Conservation (phyloP, 106 monocot genomes). For the Platanthera guangdongensis region DNA sequence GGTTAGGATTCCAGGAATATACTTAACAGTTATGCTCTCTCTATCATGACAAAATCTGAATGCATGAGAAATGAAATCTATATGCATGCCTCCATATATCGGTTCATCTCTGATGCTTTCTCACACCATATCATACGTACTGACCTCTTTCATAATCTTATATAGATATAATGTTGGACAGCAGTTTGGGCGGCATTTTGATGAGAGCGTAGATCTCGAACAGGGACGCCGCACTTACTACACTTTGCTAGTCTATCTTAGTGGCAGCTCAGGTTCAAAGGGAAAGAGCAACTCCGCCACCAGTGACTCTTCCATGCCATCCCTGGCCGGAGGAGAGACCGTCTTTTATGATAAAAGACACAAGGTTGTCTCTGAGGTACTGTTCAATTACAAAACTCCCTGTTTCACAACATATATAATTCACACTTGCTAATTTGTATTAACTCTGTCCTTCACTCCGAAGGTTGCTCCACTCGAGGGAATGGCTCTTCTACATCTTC, state of each 20-base stretch:
- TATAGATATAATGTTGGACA: conserved; percentile 88
- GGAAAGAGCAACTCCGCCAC: conserved; percentile 9
- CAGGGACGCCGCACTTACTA: conserved; percentile 49
- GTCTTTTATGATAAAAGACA: conserved; percentile 78
- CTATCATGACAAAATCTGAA: background rate
- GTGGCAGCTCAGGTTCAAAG: conserved; percentile 33
- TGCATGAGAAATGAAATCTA: background rate
- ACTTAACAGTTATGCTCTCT: background rate
- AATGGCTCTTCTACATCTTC: conserved; percentile 89
- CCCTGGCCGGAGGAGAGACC: conserved; percentile 79
- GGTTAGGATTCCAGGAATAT: too few relatives aligned
- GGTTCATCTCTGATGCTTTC: background rate
- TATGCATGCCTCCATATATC: background rate
- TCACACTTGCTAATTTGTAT: background rate
- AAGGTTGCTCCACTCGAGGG: conserved; percentile 85
- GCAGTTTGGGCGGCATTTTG: conserved; percentile 79
- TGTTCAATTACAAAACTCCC: background rate
- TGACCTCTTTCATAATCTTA: background rate
- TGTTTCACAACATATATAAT: too few relatives aligned
- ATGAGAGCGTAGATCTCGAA: conserved; percentile 78
- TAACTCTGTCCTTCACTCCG: background rate
- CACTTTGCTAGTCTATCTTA: conserved; percentile 80
- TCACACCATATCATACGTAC: background rate
- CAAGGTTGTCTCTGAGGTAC: conserved; percentile 70
- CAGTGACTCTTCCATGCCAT: conserved; percentile 22